These are phyloP conservation scores for Arabis hirsuta DNA, from an alignment of 345 rosid genomes.

Conservation along the genomic window DNA sequence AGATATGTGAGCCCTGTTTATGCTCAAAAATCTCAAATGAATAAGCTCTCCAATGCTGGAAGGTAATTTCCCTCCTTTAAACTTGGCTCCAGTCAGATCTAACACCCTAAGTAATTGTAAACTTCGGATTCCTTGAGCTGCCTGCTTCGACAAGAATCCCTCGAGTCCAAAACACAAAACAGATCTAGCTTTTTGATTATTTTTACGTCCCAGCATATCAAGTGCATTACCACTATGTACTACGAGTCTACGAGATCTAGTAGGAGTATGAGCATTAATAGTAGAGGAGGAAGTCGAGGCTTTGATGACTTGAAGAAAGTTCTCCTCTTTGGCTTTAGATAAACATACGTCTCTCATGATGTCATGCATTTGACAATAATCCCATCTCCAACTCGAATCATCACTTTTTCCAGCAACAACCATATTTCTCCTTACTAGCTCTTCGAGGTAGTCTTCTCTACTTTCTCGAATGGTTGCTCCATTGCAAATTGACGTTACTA, in stretches of 20 bases:
- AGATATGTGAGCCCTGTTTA: not conserved
- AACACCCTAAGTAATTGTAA: conserved; percentile 32
- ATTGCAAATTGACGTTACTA: not conserved
- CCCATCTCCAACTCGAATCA: not conserved
- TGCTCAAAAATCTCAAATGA: conserved; percentile 34
- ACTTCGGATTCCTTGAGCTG: not conserved
- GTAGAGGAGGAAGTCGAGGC: not conserved
- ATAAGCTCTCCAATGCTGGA: conserved; percentile 42
- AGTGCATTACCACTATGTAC: not conserved
- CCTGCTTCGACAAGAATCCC: not conserved
- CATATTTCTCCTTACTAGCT: conserved; percentile 22
- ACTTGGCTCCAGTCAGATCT: not conserved
- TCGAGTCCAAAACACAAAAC: not conserved
- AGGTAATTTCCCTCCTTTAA: conserved; percentile 14
- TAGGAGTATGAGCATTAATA: conserved; percentile 18
- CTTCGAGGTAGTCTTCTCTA: conserved; percentile 31
- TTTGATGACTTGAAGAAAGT: conserved; percentile 20
- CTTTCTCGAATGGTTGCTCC: conserved; percentile 29
- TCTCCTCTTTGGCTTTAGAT: conserved; percentile 38
- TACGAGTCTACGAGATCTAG: conserved; percentile 20
- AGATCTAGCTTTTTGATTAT: not conserved
- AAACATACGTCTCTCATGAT: conserved; percentile 41
- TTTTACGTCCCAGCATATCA: not conserved
- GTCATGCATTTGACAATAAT: conserved; percentile 34
- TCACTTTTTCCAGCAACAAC: not conserved